A percentile compares a stretch with the other conserved stretches of the same genome.
These are phyloP conservation scores for Diplodia sapinea DNA, from an alignment of 2,329 filamentous ascomycete species.

Conservation along the genomic window DNA sequence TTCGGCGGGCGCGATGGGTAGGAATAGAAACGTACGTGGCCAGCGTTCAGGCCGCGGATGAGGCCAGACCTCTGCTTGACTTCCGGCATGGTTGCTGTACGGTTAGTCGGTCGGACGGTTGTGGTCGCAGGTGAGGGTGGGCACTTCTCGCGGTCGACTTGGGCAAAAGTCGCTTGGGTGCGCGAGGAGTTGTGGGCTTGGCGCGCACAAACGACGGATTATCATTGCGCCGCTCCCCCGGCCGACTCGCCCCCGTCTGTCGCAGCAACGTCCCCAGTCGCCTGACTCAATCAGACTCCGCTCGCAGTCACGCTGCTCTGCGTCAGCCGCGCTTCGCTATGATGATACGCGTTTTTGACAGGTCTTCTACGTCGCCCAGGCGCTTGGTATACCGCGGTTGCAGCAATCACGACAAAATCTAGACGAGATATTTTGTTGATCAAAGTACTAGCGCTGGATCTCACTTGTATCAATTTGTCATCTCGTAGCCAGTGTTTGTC, in stretches of 20 bases:
- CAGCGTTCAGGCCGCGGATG: conserved; percentile 67
- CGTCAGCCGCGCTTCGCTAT: neutral
- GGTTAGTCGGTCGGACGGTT: conserved; percentile 35
- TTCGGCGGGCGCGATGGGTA: conserved; percentile 13
- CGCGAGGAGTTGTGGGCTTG: conserved; percentile 30
- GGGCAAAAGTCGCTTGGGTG: conserved; percentile 30
- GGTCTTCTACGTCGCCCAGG: neutral
- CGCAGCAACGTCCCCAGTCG: neutral
- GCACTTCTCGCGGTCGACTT: conserved; percentile 22
- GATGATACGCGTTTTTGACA: neutral
- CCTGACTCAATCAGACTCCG: neutral
- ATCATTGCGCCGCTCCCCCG: conserved; percentile 5
- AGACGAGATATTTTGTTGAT: neutral
- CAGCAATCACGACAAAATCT: neutral
- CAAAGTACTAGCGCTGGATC: neutral
- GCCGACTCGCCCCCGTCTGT: neutral
- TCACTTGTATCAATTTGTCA: neutral
- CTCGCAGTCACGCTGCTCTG: neutral
- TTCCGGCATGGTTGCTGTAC: conserved; percentile 55
- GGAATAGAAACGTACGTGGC: conserved; percentile 63
- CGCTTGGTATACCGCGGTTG: neutral
- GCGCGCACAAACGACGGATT: conserved; percentile 28
- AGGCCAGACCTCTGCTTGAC: conserved; percentile 61
- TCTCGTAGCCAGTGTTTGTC: neutral
- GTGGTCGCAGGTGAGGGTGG: conserved; percentile 26